phyloP scores from a whole-genome alignment of 2,329 filamentous ascomycete genomes.

The Davidsoniella eucalypti region DNA sequence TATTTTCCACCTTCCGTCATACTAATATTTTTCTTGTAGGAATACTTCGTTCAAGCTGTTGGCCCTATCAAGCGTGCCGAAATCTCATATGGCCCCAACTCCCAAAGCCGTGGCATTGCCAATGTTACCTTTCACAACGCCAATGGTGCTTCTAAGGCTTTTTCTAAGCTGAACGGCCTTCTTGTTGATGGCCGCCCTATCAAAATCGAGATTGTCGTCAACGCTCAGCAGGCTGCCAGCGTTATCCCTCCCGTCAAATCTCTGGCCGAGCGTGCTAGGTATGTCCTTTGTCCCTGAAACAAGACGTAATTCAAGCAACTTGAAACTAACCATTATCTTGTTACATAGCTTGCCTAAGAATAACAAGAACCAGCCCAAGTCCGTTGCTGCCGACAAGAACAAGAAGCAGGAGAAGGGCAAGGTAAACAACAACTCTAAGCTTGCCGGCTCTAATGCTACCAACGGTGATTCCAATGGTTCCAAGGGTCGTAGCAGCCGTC shows the following conservation, averaged over 20 bases:
- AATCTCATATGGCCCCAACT: conserved; percentile 83
- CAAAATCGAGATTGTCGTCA: conserved; percentile 88
- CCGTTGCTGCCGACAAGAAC: conserved; percentile 58
- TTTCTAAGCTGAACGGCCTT: conserved; percentile 69
- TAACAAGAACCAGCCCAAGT: conserved; percentile 64
- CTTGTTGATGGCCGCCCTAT: conserved; percentile 81
- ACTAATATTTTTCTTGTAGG: conserved; percentile 49
- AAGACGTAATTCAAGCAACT: conserved; percentile 15
- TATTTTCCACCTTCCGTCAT: conserved; percentile 22
- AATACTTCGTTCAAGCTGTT: conserved; percentile 82
- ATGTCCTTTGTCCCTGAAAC: conserved; percentile 23
- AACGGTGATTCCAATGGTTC: conserved; percentile 20
- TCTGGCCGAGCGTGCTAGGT: conserved; percentile 66
- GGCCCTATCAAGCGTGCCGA: conserved; percentile 83
- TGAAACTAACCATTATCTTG: conserved; percentile 12
- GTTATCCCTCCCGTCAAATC: conserved; percentile 50
- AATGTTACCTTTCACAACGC: conserved; percentile 72
- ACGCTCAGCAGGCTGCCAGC: conserved; percentile 53
- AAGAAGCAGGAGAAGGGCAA: conserved; percentile 31
- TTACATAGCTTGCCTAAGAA: conserved; percentile 20
- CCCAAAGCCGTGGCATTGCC: conserved; percentile 79
- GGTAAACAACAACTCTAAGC: conserved; percentile 13
- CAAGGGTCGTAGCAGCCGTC: conserved; percentile 24
- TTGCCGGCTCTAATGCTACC: conserved; percentile 17
- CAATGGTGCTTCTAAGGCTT: conserved; percentile 71